Evolutionary conservation across 345 rosid genomes (phyloP).

Genomic region (Ricinus communis): DNA sequence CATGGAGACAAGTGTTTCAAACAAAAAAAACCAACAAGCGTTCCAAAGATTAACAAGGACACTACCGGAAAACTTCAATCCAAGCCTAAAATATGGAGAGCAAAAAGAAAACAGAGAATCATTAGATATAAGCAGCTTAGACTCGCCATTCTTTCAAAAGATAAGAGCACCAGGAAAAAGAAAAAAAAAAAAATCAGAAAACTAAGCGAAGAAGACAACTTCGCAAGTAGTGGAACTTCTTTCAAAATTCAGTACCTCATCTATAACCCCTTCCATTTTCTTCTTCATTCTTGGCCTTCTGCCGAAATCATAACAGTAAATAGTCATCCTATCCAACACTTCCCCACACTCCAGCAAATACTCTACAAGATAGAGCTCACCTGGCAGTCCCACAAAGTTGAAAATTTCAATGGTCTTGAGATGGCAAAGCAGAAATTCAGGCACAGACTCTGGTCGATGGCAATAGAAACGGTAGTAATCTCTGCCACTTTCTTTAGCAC

Average conservation of each 20-base stretch:
- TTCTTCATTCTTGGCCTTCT: neutral
- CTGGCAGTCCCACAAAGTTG: neutral
- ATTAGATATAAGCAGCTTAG: too few species aligned
- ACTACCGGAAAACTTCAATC: neutral
- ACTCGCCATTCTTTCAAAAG: too few species aligned
- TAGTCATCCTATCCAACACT: neutral
- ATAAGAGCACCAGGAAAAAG: neutral
- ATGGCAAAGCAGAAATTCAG: neutral
- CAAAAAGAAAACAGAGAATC: neutral
- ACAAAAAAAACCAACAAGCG: too few species aligned
- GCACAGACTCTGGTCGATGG: neutral
- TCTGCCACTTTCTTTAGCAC: neutral
- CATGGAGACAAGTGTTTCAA: too few species aligned
- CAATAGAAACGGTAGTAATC: neutral
- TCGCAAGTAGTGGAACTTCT: neutral
- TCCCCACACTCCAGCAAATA: slow-evolving; percentile 1
- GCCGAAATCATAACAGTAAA: neutral
- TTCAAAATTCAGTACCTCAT: neutral
- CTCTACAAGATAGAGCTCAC: neutral
- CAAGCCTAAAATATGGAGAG: neutral
- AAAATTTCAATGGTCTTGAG: slow-evolving; percentile 2
- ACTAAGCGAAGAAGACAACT: neutral
- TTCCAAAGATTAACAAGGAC: too few species aligned
- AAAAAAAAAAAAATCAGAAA: neutral
- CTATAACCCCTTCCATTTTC: neutral